Base-by-base conservation (phyloP, 106 monocot species). In the Allium fistulosum region DNA sequence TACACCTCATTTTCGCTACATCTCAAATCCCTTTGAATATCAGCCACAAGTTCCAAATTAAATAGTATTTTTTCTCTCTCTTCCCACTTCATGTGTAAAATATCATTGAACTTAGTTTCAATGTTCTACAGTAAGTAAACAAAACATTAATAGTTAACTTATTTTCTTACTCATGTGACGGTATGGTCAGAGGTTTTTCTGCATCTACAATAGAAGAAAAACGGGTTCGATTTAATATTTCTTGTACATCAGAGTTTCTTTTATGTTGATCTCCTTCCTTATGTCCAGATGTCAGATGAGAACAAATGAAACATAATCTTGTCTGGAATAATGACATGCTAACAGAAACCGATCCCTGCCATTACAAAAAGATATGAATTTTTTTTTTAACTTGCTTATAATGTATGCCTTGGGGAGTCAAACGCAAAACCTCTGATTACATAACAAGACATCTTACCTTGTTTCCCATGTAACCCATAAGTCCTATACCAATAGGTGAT, bases 381-480 rank as follows among this genome's bases (percentile, higher is more conserved):
- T 37, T 37, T 37, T 37, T 37, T 37, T 37, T 0, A 37, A 37
- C 37, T 37, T 37, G 37, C 37, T 5, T 37, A 37, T 5, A 37
- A 37, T 37, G 37, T 37, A 37, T 37, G 37, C 37, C 37, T 1
- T 37, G 37, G 37, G 37, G 37, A 37, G 5, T 37, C 37, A 37
- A 37, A 37, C 37, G 4, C 37, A 37, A 37, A 37, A 37, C 37
- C 37, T 37, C 37, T 37, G 37, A 37, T 37, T 5, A 37, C 5
- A 37, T 37, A 37, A 37, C 37, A 37, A 37, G 37, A 37, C 37
- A 37, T 37, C 5, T 37, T 5, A 87, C 92, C 92, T 92, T 88
- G 70, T 92, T 92, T 64, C 92, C 88, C 82, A 92, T 82, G 61
- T 83, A 88, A 18, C 92, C 92, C 85, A 92, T 80, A 9, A 92